Evolutionary conservation across 768 basidiomycete species (phyloP), one percentile per base, ranked within the genome.

Genomic region (Hypsizygus marmoreus): DNA sequence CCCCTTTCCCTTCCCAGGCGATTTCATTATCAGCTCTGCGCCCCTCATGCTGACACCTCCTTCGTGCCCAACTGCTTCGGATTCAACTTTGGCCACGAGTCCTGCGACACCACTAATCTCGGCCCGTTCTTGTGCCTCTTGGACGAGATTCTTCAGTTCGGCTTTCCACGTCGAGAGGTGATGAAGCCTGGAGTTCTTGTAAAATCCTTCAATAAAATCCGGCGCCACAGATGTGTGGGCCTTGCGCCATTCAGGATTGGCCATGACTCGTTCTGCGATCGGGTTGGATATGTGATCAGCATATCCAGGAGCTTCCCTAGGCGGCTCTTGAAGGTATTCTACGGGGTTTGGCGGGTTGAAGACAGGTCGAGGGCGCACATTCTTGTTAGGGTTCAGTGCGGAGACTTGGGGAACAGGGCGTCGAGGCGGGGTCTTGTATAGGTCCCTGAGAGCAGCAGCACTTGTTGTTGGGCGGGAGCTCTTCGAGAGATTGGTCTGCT

Each of bases 91-190:
- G 10, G 64, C 68, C 0, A 69, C 60, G 14, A 62, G 55, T 8
- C 53, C 51, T 9, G 52, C 56, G 1, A 47, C 51, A 5, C 52
- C 49, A 8, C 43, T 57, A 16, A 54, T 52, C 59, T 91, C 88
- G 0, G 80, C 81, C 7, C 77, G 77, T 51, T 84, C 82, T 57
- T 91, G 89, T 0, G 94, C 91, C 58, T 88, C 80, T 13, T 80
- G 74, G 1, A 97, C 89, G 7, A 97, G 76, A 12, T 74, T 71
- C 57, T 84, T 85, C 29, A 97, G 74, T 58, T 98, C 95, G 0
- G 89, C 79, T 64, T 98, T 99, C 91, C 91, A 95, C 2, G 82
- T 86, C 4, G 89, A 84, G 9, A 99, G 67, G 58, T 95, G 88
- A 56, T 99, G 97, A n/a, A 99, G 71, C 1, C 97, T 86, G 1